phyloP scores from a whole-genome alignment of 2,329 filamentous ascomycete species.

The Penicillium sp. region DNA sequence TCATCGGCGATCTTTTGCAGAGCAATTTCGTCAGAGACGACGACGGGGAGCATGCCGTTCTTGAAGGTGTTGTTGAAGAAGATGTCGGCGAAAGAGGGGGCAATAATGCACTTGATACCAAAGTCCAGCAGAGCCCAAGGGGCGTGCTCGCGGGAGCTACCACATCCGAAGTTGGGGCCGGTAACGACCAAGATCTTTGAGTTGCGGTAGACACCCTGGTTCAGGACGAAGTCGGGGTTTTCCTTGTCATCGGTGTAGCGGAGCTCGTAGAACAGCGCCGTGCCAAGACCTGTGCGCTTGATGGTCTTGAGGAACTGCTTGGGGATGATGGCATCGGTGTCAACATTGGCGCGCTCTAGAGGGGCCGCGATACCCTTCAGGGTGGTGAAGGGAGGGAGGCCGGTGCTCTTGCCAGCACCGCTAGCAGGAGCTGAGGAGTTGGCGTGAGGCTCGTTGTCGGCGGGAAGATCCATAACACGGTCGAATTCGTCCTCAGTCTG shows the following conservation, averaged over 20 bases:
- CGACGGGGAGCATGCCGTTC: conserved; percentile 94
- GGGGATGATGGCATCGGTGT: conserved; percentile 98
- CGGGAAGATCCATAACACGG: conserved; percentile 58
- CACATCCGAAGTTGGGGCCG: conserved; percentile 92
- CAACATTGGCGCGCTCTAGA: conserved; percentile 82
- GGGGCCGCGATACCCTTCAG: conserved; percentile 85
- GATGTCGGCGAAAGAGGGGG: conserved; percentile 83
- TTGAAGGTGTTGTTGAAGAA: conserved; percentile 99
- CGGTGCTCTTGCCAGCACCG: conserved; percentile 48
- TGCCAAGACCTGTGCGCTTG: conserved; percentile 90
- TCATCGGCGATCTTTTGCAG: conserved; percentile 71
- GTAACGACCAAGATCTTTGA: conserved; percentile 89
- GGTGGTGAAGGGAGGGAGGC: conserved; percentile 77
- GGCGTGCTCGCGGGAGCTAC: conserved; percentile 87
- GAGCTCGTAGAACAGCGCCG: conserved; percentile 79
- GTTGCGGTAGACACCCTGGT: conserved; percentile 77
- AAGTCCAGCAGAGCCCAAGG: conserved; percentile 97
- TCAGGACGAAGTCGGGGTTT: conserved; percentile 80
- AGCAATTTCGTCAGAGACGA: conserved; percentile 63
- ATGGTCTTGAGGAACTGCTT: conserved; percentile 99
- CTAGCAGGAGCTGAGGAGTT: conserved; percentile 49
- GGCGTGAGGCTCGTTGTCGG: conserved; percentile 62
- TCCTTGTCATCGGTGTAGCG: conserved; percentile 74
- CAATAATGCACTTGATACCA: conserved; percentile 90
- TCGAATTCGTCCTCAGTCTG: conserved; percentile 62